Evolutionary conservation across 2,329 filamentous ascomycete genomes (phyloP).

Genomic region (Blastomyces emzantsi): DNA sequence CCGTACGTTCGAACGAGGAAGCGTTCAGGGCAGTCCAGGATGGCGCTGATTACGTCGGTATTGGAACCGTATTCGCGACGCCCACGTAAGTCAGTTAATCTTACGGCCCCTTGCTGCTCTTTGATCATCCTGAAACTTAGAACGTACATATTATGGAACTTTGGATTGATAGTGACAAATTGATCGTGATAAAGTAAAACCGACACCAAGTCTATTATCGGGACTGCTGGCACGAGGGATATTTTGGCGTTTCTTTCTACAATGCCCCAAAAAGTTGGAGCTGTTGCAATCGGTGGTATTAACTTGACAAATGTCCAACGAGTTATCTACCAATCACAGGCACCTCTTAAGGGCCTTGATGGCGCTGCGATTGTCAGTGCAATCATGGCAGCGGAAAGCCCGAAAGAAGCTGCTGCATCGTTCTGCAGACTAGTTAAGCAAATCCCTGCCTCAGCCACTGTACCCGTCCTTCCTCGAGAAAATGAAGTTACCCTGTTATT

Average conservation of each 20-base stretch:
- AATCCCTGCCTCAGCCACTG: slow-evolving; percentile 28
- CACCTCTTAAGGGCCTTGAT: slow-evolving; percentile 53
- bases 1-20: slow-evolving; percentile 65
- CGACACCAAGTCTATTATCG: slow-evolving; percentile 75
- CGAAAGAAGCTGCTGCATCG: slow-evolving; percentile 51
- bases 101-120: slow-evolving; percentile 13
- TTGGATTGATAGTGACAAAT: slow-evolving; percentile 11
- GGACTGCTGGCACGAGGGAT: slow-evolving; percentile 58
- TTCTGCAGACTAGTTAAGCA: slow-evolving; percentile 50
- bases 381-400: slow-evolving; percentile 64
- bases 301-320: slow-evolving; percentile 65
- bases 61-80: slow-evolving; percentile 84
- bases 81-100: slow-evolving; percentile 49
- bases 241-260: slow-evolving; percentile 55
- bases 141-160: not conserved
- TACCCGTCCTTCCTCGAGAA: slow-evolving; percentile 22
- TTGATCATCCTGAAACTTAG: not conserved
- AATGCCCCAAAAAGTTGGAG: slow-evolving; percentile 33
- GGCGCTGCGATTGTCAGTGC: slow-evolving; percentile 86
- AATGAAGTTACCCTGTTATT: slow-evolving; percentile 25
- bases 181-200: slow-evolving; percentile 53
- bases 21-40: slow-evolving; percentile 60
- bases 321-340: slow-evolving; percentile 61
- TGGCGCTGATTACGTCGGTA: slow-evolving; percentile 84
- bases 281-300: slow-evolving; percentile 82